Conservation (phyloP, 352 stramenopile species). For the Pythium sp. region DNA sequence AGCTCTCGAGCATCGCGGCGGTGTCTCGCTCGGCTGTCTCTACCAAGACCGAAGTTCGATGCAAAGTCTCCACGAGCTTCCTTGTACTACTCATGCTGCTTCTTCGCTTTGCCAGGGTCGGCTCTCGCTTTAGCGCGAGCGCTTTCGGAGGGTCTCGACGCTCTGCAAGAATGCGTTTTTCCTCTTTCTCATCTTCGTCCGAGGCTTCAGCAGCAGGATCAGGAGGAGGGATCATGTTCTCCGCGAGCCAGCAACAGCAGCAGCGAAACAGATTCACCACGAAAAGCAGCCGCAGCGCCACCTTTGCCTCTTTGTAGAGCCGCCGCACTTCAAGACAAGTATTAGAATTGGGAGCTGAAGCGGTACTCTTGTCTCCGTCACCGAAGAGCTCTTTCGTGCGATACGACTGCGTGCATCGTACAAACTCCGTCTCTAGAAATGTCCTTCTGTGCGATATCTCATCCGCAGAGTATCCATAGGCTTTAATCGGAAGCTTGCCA, state of each 20-base stretch:
- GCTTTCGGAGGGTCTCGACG: not conserved
- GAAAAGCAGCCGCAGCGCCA: conserved; percentile 46
- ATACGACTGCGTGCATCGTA: conserved; percentile 22
- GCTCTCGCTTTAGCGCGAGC: not conserved
- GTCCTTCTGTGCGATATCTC: conserved; percentile 6
- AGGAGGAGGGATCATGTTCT: conserved; percentile 39
- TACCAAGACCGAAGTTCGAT: conserved; percentile 25
- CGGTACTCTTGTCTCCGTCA: not conserved
- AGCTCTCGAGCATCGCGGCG: conserved; percentile 44
- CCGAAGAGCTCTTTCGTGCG: conserved; percentile 12
- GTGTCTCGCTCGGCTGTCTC: conserved; percentile 33
- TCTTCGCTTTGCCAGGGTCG: conserved; percentile 20
- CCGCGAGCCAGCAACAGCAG: conserved; percentile 60
- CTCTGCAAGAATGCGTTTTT: not conserved
- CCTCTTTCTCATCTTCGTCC: not conserved
- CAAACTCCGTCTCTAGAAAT: conserved; percentile 21
- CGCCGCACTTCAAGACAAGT: conserved; percentile 17
- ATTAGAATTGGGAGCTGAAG: too few species aligned
- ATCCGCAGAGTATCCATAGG: not conserved
- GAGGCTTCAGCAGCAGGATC: not conserved
- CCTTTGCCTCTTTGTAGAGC: conserved; percentile 35
- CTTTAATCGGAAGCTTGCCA: not conserved
- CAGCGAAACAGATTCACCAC: conserved; percentile 55
- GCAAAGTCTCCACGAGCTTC: conserved; percentile 43
- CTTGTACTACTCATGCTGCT: conserved; percentile 44